These are phyloP conservation scores for Camelina laxa DNA, from an alignment of 345 rosid species.

Conservation along the genomic window DNA sequence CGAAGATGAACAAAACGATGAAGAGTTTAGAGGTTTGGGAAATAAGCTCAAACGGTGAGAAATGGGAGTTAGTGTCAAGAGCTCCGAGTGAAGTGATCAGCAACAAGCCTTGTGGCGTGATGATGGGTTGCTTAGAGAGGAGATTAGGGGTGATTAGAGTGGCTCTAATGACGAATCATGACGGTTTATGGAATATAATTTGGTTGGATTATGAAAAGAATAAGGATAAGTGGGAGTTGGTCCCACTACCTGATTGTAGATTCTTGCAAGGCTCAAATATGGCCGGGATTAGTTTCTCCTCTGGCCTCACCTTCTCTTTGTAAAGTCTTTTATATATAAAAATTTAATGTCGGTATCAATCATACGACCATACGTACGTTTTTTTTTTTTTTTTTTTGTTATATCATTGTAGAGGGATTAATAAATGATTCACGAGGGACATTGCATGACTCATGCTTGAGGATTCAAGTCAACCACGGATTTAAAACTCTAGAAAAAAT, in stretches of 20 bases:
- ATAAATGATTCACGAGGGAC: constrained; percentile 40
- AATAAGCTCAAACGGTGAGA: constrained; percentile 38
- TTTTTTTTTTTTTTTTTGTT: not conserved
- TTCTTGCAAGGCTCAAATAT: constrained; percentile 68
- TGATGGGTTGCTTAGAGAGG: constrained; percentile 75
- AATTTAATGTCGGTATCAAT: constrained; percentile 31
- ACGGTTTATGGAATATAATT: constrained; percentile 64
- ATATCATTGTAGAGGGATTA: constrained; percentile 29
- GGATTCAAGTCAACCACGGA: constrained; percentile 45
- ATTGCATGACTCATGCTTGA: constrained; percentile 35
- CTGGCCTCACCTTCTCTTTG: constrained; percentile 60
- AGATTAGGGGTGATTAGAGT: constrained; percentile 52
- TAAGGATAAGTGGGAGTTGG: constrained; percentile 51
- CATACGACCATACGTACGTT: constrained; percentile 31
- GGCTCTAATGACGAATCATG: constrained; percentile 60
- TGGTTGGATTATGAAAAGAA: constrained; percentile 58
- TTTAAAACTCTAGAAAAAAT: constrained; percentile 24
- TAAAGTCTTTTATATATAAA: constrained; percentile 33
- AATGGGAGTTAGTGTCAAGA: constrained; percentile 55
- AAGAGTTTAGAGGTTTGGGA: constrained; percentile 59
- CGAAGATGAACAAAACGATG: constrained; percentile 24
- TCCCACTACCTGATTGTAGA: constrained; percentile 57
- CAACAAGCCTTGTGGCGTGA: constrained; percentile 55
- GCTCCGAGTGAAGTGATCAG: constrained; percentile 52
- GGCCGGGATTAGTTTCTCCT: constrained; percentile 76